A percentile compares a stretch with the other conserved stretches of the same genome.
Conservation (phyloP, 202 grass and related monocot species). For the Carex sylvatica region DNA sequence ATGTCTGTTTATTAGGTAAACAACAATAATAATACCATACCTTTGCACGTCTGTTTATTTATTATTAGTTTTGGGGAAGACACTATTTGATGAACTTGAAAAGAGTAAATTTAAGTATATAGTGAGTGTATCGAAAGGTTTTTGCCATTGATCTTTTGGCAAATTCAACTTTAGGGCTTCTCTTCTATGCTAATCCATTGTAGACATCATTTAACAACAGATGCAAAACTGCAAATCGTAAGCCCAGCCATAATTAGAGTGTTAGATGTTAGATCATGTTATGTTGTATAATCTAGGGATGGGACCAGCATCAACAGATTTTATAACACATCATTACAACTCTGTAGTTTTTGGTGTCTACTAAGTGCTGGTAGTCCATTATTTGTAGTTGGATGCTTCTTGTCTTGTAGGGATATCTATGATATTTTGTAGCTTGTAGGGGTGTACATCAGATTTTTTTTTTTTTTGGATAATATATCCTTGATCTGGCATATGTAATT, state of each 20-base stretch:
- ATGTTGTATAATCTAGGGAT: background rate
- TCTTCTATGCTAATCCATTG: no score
- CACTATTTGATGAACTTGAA: background rate
- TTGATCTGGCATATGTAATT: background rate
- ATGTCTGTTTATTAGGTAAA: background rate
- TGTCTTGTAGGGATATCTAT: constrained; percentile 9
- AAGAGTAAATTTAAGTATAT: background rate
- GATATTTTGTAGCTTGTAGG: constrained; percentile 9
- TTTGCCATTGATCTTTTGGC: background rate
- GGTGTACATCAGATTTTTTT: background rate
- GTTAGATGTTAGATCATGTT: background rate
- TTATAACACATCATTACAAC: background rate
- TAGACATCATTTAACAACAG: no score
- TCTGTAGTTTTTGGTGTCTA: background rate
- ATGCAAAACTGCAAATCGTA: background rate
- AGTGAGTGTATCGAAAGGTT: background rate
- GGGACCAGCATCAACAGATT: background rate
- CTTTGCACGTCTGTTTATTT: background rate
- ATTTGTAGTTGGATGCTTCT: constrained; percentile 6
- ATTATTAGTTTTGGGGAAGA: background rate
- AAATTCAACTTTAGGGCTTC: no score
- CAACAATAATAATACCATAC: background rate
- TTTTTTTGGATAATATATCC: background rate
- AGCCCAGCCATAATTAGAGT: background rate
- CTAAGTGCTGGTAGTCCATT: background rate